A percentile compares a stretch with the other conserved stretches of the same genome.
Evolutionary conservation across 192 early-diverging fungal genomes (phyloP).

Genomic region (Entomortierella chlamydospora): DNA sequence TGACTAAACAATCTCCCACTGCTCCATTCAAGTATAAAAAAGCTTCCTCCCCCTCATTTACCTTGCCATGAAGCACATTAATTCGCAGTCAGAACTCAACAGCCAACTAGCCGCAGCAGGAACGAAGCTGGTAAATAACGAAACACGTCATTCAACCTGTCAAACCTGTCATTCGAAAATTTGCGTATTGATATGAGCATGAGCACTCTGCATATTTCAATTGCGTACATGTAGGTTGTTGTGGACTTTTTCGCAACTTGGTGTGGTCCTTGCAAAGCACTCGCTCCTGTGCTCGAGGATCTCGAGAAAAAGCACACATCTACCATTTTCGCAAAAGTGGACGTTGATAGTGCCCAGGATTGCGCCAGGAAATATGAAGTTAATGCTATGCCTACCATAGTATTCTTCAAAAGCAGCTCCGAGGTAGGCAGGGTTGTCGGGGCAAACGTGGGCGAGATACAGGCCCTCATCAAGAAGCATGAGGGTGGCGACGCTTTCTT

Average conservation of each 20-base stretch:
- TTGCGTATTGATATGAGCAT: no score
- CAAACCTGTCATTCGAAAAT: no score
- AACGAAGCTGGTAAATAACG: constrained; percentile 20
- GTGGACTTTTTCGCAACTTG: constrained; percentile 53
- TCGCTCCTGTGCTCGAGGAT: constrained; percentile 32
- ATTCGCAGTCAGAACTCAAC: constrained; percentile 18
- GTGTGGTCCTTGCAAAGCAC: constrained; percentile 47
- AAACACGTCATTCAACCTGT: neutral
- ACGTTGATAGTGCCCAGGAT: constrained; percentile 38
- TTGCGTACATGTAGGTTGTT: constrained; percentile 21
- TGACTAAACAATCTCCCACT: neutral
- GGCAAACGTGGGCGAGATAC: constrained; percentile 29
- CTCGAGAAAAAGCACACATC: constrained; percentile 43
- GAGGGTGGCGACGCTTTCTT: constrained; percentile 30
- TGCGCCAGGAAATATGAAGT: constrained; percentile 20
- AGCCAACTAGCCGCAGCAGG: constrained; percentile 32
- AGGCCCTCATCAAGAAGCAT: constrained; percentile 40
- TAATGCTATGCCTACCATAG: constrained; percentile 47
- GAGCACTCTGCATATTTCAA: no score
- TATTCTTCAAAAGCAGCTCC: constrained; percentile 27
- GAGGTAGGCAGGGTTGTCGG: constrained; percentile 41
- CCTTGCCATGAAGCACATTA: constrained; percentile 23
- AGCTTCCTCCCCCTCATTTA: no score
- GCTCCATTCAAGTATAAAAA: neutral
- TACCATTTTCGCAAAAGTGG: constrained; percentile 45